Evolutionary conservation across 352 stramenopile species (phyloP), one percentile per base, ranked within the genome.

Genomic region (Pythium dissotocum): DNA sequence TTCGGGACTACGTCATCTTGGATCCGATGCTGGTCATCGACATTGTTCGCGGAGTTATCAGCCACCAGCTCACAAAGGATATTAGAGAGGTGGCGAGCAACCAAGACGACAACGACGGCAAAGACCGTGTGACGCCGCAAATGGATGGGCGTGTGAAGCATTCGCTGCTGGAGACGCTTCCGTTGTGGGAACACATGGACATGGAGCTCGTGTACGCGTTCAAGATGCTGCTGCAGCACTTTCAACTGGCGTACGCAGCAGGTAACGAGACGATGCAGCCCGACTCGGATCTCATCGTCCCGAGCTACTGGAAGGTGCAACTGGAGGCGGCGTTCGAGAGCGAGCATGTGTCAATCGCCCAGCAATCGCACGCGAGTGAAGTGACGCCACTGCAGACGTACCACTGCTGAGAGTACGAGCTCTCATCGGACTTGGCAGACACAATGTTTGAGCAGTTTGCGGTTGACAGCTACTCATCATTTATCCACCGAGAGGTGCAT

Each of bases 1-100:
- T 67, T n/a, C 48, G 62, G 12, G 65, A 71, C 7, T 54, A 14
- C 0, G 28, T 71, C 12, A 67, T 71, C 21, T 18, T 71, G 28
- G 46, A 73, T 28, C 75, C 69, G 1, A 79, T 67, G 4, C 60
- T 82, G 21, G 75, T 76, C 1, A 65, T 82, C 3, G 72, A 82
- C n/a, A 52, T 81, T 14, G 65, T 71, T 44, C 65, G 65, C 14
- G 65, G 67, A 59, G 65, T 71, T 1, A 63, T 71, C 24, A 66
- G n/a, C 12, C 65, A 71, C 35, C 49, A 71, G 7, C 42, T 62
- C 36, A 42, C 10, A 12, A 42, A 42, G 36, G 14, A 42, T 7
- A 42, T 12, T 42, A 12, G 36, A 9, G 10, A 16, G 7, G 6
- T 42, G 36, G 4, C 10, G 7, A 16, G 14, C 14, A 7, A 42